A percentile compares a stretch with the other conserved stretches of the same genome.
Conservation (phyloP, 148 eudicot genomes). For the Agrostemma githago region DNA sequence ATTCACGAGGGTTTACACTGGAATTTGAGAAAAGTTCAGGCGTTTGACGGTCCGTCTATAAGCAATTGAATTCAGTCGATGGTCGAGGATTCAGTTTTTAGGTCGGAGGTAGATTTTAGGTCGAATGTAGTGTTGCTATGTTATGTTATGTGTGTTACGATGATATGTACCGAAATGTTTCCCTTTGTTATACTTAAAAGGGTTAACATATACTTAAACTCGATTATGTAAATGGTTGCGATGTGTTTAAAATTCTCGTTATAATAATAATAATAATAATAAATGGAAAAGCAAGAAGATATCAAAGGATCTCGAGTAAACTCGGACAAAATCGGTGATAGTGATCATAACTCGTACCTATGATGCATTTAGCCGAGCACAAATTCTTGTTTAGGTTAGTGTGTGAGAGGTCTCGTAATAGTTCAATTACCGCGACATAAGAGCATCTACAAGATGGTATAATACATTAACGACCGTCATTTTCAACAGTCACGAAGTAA, state of each 20-base stretch:
- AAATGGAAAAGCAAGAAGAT: background rate
- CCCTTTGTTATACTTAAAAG: background rate
- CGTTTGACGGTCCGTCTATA: conserved; percentile 60
- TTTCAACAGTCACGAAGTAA: background rate
- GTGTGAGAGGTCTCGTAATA: too few species aligned
- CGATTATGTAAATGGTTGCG: background rate
- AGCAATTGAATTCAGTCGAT: background rate
- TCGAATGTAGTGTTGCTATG: conserved; percentile 8
- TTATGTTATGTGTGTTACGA: background rate
- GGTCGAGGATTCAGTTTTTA: background rate
- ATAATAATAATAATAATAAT: too few species aligned
- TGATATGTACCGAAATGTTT: conserved; percentile 8
- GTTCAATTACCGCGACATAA: too few species aligned
- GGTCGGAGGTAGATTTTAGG: background rate
- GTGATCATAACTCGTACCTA: too few species aligned
- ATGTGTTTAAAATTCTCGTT: background rate
- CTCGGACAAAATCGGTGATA: too few species aligned
- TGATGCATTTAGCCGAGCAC: too few species aligned
- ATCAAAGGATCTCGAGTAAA: background rate
- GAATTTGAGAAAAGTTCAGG: conserved; percentile 90
- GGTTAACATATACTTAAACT: background rate
- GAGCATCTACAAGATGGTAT: background rate
- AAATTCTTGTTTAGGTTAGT: too few species aligned
- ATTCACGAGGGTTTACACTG: conserved; percentile 94
- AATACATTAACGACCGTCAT: background rate